These are phyloP conservation scores for Sphagnum fallax DNA, from an alignment of 228 moss, liverwort and hornwort genomes.

Conservation along the genomic window DNA sequence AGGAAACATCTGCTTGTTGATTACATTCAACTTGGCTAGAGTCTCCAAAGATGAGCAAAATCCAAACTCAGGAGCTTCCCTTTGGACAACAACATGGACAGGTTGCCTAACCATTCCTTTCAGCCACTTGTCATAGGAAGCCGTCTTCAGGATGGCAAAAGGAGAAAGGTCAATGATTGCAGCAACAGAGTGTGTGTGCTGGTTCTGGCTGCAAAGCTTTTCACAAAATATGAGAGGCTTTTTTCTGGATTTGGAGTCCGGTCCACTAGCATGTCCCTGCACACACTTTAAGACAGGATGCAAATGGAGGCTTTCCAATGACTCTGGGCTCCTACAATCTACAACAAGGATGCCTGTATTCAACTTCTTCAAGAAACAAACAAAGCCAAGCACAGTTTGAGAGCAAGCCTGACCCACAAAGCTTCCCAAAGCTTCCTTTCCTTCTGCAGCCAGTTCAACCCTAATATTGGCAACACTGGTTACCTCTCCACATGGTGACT, in stretches of 20 bases:
- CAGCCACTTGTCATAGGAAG: slow-evolving; percentile 14
- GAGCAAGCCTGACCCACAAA: background rate
- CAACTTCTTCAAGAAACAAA: slow-evolving; percentile 31
- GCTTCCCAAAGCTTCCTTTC: slow-evolving; percentile 1
- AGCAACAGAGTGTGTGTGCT: slow-evolving; percentile 13
- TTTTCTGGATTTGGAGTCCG: background rate
- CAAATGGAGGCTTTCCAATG: slow-evolving; percentile 22
- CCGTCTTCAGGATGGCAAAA: slow-evolving; percentile 7
- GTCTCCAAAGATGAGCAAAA: slow-evolving; percentile 46
- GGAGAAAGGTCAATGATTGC: slow-evolving; percentile 43
- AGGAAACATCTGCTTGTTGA: slow-evolving; percentile 37
- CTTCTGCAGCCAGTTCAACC: background rate
- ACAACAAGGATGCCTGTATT: slow-evolving; percentile 18
- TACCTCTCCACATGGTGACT: slow-evolving; percentile 5
- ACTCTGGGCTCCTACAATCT: slow-evolving; percentile 17
- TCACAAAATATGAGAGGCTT: background rate
- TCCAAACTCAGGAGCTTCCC: slow-evolving; percentile 23
- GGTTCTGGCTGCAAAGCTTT: background rate
- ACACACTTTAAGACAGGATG: slow-evolving; percentile 33
- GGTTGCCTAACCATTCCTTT: slow-evolving; percentile 7
- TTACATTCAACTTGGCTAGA: slow-evolving; percentile 26
- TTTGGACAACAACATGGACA: slow-evolving; percentile 27
- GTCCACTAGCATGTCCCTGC: background rate
- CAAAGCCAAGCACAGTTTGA: slow-evolving; percentile 27
- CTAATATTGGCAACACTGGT: background rate